Percentiles rank a stretch among this genome's conserved stretches.
phyloP scores from a whole-genome alignment of 768 basidiomycete genomes.

The Macrocybe gigantea region DNA sequence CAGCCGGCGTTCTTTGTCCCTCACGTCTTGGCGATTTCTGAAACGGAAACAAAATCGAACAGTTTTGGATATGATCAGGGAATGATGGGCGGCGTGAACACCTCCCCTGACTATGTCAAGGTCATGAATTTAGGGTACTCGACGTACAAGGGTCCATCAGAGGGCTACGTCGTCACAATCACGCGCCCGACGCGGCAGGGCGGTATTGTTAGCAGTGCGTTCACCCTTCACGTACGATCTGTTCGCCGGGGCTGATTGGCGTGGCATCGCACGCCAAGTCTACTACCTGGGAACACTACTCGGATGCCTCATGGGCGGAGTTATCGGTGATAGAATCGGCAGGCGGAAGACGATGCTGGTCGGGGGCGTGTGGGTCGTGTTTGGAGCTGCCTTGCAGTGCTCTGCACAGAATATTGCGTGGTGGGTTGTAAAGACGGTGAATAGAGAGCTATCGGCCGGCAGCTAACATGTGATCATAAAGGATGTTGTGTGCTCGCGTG shows the following conservation, averaged over 20 bases:
- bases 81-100: constrained; percentile 44
- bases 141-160: constrained; percentile 30
- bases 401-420: constrained; percentile 36
- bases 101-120: constrained; percentile 35
- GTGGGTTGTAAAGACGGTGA: constrained; percentile 15
- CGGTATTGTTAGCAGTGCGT: constrained; percentile 36
- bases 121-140: constrained; percentile 34
- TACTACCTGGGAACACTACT: constrained; percentile 39
- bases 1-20: background rate
- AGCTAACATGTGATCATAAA: constrained; percentile 6
- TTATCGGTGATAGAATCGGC: constrained; percentile 34
- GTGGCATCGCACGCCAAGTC: constrained; percentile 9
- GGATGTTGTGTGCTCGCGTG: constrained; percentile 40
- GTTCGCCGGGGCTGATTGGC: background rate
- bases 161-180: constrained; percentile 37
- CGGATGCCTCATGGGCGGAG: constrained; percentile 33
- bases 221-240: background rate
- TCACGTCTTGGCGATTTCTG: background rate
- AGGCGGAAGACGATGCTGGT: constrained; percentile 33
- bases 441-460: background rate
- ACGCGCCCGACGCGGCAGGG: constrained; percentile 37
- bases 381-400: constrained; percentile 36
- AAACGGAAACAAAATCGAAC: background rate
- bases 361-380: constrained; percentile 33
- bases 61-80: constrained; percentile 46